Evolutionary conservation across 2,329 filamentous ascomycete genomes (phyloP).

Genomic region (Daldinia sp.): DNA sequence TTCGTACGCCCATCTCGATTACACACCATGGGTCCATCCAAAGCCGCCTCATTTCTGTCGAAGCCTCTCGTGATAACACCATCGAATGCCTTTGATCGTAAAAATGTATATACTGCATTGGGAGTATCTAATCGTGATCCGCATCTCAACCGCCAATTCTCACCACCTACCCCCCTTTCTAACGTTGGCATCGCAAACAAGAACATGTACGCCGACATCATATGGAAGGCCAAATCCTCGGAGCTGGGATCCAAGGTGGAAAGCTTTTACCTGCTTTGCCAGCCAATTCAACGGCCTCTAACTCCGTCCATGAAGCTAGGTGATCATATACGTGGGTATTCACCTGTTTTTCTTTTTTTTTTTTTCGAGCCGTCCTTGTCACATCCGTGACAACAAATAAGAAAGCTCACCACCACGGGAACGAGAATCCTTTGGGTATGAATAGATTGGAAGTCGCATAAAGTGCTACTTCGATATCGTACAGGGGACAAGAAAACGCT

Average conservation of each 20-base stretch:
- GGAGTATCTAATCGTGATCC: conserved; percentile 42
- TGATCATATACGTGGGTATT: conserved; percentile 37
- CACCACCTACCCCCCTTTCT: conserved; percentile 25
- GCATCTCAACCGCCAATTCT: conserved; percentile 34
- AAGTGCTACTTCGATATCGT: conserved; percentile 39
- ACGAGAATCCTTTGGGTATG: conserved; percentile 26
- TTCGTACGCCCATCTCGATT: neutral
- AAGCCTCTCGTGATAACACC: neutral
- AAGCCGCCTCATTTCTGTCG: neutral
- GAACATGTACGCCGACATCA: conserved; percentile 38
- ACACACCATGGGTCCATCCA: conserved; percentile 1
- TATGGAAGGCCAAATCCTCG: conserved; percentile 31
- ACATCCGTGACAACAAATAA: conserved; percentile 41
- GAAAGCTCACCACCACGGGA: conserved; percentile 18
- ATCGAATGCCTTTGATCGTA: conserved; percentile 17
- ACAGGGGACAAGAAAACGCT: conserved; percentile 29
- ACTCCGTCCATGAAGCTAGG: conserved; percentile 42
- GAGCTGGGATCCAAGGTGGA: conserved; percentile 33
- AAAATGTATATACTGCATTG: conserved; percentile 40
- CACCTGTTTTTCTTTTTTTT: conserved; percentile 33
- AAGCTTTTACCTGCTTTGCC: conserved; percentile 17
- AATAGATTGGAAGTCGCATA: conserved; percentile 25
- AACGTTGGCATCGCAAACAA: conserved; percentile 37
- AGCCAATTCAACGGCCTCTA: conserved; percentile 35
- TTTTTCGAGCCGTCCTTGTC: conserved; percentile 36